Conservation (phyloP, 169 alveolate species). For the Plasmodium fragile region DNA sequence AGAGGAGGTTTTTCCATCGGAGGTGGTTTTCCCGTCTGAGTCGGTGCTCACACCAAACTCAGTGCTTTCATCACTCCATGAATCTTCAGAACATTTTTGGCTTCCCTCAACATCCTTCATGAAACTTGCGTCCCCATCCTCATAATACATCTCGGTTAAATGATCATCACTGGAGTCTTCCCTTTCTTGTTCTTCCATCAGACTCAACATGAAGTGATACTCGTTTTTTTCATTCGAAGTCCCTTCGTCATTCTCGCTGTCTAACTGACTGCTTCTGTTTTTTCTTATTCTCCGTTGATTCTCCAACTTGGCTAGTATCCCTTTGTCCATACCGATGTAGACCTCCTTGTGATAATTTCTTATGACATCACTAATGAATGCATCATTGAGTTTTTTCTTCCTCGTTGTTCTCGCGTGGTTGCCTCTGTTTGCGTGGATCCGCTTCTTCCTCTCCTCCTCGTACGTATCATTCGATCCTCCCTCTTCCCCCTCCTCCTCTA, state of each 20-base stretch:
- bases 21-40: background rate
- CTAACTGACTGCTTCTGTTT: background rate
- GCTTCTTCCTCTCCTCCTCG: background rate
- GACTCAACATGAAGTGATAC: conserved; percentile 20
- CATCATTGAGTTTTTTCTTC: background rate
- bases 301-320: background rate
- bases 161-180: conserved; percentile 12
- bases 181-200: conserved; percentile 21
- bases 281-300: background rate
- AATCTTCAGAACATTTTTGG: background rate
- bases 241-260: background rate
- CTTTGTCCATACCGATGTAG: conserved; percentile 23
- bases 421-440: background rate
- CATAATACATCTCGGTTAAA: background rate
- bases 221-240: background rate
- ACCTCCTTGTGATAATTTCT: conserved; percentile 34
- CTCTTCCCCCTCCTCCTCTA: background rate
- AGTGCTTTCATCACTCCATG: background rate
- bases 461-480: no score
- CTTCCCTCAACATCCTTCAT: background rate
- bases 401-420: background rate
- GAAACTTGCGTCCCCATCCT: background rate
- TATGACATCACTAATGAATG: background rate
- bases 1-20: no score
- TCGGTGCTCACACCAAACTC: background rate